A percentile compares a stretch with the other conserved stretches of the same genome.
Evolutionary conservation across 768 basidiomycete genomes (phyloP).

Genomic region (Phylloporus scabripes): DNA sequence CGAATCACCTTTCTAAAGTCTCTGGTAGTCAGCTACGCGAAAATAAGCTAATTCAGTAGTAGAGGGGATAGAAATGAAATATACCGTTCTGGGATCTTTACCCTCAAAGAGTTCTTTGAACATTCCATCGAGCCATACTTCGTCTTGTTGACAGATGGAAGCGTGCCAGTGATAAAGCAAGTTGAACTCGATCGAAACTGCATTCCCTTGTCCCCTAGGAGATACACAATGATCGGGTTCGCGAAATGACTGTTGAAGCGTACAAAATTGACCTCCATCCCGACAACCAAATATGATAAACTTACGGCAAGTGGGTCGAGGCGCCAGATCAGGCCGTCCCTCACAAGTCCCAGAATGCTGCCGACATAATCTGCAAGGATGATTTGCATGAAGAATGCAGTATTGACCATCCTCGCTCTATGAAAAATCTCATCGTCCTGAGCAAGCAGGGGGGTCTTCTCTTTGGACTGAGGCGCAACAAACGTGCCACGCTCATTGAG

Average conservation of each 20-base stretch:
- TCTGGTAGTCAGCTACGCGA: slow-evolving; percentile 13
- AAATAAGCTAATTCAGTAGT: neutral
- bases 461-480: slow-evolving; percentile 14
- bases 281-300: neutral
- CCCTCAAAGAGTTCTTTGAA: slow-evolving; percentile 42
- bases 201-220: slow-evolving; percentile 69
- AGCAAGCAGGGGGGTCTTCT: slow-evolving; percentile 20
- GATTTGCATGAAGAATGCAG: slow-evolving; percentile 64
- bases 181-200: slow-evolving; percentile 73
- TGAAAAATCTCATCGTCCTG: slow-evolving; percentile 81
- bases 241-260: slow-evolving; percentile 41
- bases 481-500: slow-evolving; percentile 63
- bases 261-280: neutral
- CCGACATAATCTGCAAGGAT: slow-evolving; percentile 72
- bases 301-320: slow-evolving; percentile 60
- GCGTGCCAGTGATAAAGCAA: slow-evolving; percentile 60
- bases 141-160: slow-evolving; percentile 49
- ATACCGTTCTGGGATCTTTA: slow-evolving; percentile 38
- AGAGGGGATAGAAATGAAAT: neutral
- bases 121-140: slow-evolving; percentile 45
- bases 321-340: slow-evolving; percentile 60
- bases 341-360: slow-evolving; percentile 62
- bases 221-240: slow-evolving; percentile 46
- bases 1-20: slow-evolving; percentile 18
- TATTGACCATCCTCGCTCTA: slow-evolving; percentile 67